Evolutionary conservation across 2,329 filamentous ascomycete species (phyloP), one percentile per base, ranked within the genome.

Genomic region (Juglanconis sp.): DNA sequence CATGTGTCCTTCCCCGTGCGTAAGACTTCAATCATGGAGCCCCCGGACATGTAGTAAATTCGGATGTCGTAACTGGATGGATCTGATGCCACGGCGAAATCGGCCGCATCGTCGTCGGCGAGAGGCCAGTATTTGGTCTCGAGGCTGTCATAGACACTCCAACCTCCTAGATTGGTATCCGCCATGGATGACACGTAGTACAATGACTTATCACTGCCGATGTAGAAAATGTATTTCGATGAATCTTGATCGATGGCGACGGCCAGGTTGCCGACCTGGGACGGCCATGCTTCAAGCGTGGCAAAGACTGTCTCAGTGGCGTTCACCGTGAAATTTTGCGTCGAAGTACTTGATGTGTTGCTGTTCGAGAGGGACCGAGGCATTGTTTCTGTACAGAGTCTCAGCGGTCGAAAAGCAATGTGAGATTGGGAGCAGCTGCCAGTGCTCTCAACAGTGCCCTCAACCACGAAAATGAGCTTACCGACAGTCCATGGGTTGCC

Each of bases 11-110:
- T 50, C 24, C 55, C 55, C 36, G 55, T 57, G 2, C 55, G 47
- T 1, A 24, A 50, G 9, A 57, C 35, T 31, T 57, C 55, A 10
- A 2, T 50, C 46, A 57, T 57, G 7, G 9, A n/a, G 11, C 55
- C 55, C 13, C 47, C 55, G 10, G 55, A 57, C 46, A 44, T 50
- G 46, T 57, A 57, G 24, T 57, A 57, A 11, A 57, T 51, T 13
- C 55, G 55, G 24, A 50, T 42, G 34, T 57, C 55, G 15, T 57
- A 57, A 2, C 17, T 42, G 31, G 46, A 46, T 15, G 55, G 55
- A 40, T 57, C 24, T 8, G 35, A 57, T 4, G 55, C 55, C 32
- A 57, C 17, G n/a, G 55, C 55, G 42, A 57, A 44, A 5, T 57
- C 55, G 5, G 35, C 46, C 35, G 34, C 35, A 30, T 30, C 35